Conservation (phyloP, 2,329 filamentous ascomycete species). For the Ophiocordyceps sinensis region DNA sequence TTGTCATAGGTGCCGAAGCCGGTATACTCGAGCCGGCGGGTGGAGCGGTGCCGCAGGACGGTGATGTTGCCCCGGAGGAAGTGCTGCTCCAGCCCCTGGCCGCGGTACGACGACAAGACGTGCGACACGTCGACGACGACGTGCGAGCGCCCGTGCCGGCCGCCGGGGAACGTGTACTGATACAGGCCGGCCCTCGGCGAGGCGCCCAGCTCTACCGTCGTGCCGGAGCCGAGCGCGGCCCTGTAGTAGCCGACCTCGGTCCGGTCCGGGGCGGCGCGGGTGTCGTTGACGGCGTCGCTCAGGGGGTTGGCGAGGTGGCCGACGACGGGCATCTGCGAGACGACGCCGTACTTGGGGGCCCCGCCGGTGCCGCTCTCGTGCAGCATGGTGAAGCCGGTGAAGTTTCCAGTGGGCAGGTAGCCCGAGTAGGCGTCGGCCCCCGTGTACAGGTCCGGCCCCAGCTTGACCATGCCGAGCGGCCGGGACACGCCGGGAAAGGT, state of each 20-base stretch:
- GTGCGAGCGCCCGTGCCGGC: constrained; percentile 17
- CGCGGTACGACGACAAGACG: constrained; percentile 46
- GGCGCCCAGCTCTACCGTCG: constrained; percentile 42
- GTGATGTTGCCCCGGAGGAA: constrained; percentile 46
- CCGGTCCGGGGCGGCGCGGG: constrained; percentile 33
- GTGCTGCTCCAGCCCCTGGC: constrained; percentile 44
- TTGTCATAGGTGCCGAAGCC: constrained; percentile 50
- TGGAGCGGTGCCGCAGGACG: constrained; percentile 27
- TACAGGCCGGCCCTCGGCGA: constrained; percentile 43
- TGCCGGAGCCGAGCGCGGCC: constrained; percentile 37
- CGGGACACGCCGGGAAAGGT: constrained; percentile 34
- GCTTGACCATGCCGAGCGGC: constrained; percentile 33
- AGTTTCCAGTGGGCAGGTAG: constrained; percentile 33
- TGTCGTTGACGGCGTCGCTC: constrained; percentile 37
- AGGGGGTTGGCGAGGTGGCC: constrained; percentile 39
- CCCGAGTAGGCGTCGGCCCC: constrained; percentile 38
- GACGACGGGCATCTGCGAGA: constrained; percentile 41
- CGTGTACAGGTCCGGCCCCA: constrained; percentile 33
- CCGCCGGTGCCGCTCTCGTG: constrained; percentile 55
- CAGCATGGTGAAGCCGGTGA: constrained; percentile 48
- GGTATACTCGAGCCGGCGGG: constrained; percentile 30
- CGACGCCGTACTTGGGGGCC: constrained; percentile 55
- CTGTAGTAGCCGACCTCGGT: constrained; percentile 48
- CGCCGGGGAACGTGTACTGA: constrained; percentile 41
- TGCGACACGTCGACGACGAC: constrained; percentile 53